Evolutionary conservation across 306 rosid species (phyloP).

Genomic region (Potentilla sterilis): DNA sequence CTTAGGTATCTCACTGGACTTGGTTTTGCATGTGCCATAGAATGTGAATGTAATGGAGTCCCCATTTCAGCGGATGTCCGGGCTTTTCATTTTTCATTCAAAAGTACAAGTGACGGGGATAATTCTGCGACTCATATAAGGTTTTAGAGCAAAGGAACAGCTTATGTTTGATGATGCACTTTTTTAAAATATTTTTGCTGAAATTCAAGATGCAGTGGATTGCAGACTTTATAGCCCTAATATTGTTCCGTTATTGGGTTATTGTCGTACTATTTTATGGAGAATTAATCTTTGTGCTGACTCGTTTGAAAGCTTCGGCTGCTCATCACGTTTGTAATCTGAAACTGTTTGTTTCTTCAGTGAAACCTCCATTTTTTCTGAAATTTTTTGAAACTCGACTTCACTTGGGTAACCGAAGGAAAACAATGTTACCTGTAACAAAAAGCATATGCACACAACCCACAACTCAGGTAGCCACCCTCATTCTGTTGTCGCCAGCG

Average conservation of each 20-base stretch:
- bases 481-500: background rate
- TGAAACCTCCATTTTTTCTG: too few species aligned
- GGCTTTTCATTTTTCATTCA: background rate
- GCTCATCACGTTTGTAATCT: background rate
- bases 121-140: background rate
- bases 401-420: background rate
- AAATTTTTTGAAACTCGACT: background rate
- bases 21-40: background rate
- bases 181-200: background rate
- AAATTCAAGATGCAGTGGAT: background rate
- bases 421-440: too few species aligned
- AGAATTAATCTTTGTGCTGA: background rate
- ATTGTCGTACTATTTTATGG: too few species aligned
- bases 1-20: background rate
- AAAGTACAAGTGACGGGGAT: too few species aligned
- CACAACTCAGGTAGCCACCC: background rate
- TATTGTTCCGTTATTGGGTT: background rate
- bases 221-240: background rate
- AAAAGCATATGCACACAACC: background rate
- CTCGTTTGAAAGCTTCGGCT: background rate
- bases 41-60: background rate
- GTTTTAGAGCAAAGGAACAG: background rate
- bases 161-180: background rate
- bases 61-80: background rate
- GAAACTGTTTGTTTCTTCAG: background rate